Evolutionary conservation across 2,329 filamentous ascomycete genomes (phyloP), one percentile per base, ranked within the genome.

Genomic region (Colletotrichum falcatum): DNA sequence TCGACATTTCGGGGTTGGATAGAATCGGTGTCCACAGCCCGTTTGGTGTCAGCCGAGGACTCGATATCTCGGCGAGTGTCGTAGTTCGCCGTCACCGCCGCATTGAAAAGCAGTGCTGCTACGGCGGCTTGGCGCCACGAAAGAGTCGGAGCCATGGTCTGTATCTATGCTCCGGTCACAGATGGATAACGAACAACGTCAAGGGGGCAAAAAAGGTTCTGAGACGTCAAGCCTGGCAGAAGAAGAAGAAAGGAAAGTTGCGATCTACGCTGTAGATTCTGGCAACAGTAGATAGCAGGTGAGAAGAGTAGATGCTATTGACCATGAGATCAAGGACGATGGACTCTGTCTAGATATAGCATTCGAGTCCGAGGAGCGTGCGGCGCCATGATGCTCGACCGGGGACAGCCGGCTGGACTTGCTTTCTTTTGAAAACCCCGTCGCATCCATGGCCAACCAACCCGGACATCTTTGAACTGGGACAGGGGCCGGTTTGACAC

Each of bases 51-150:
- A 8, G 58, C 58, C 16, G 67, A 59, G 28, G 44, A 37, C 33
- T 70, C 64, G 23, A 51, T 28, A 16, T 48, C 56, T 44, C 51
- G 46, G 11, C 60, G 58, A 58, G 18, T n/a, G 11, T 66, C 64
- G 11, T 67, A 70, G 18, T 54, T 59, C 14, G 67, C 67, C 23
- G 58, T 67, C 26, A 67, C 67, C 3, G 53, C 67, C 18, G 51
- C 67, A 16, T 70, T 67, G 67, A 70, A 54, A 28, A 70, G 58
- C 67, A 70, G 42, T 16, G 58, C 67, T n/a, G 67, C 64, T 28
- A 70, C 58, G 11, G 51, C 67, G 53, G 53, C 67, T 54, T 67
- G 67, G 39, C 64, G 67, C 67, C 64, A 70, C 20, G 67, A 62
- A 3, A 70, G 51, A 33, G 37, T 30, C 5, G 23, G 30, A 62